These are phyloP conservation scores for Globisporangium echinulatum DNA, from an alignment of 352 stramenopile species.

Conservation along the genomic window DNA sequence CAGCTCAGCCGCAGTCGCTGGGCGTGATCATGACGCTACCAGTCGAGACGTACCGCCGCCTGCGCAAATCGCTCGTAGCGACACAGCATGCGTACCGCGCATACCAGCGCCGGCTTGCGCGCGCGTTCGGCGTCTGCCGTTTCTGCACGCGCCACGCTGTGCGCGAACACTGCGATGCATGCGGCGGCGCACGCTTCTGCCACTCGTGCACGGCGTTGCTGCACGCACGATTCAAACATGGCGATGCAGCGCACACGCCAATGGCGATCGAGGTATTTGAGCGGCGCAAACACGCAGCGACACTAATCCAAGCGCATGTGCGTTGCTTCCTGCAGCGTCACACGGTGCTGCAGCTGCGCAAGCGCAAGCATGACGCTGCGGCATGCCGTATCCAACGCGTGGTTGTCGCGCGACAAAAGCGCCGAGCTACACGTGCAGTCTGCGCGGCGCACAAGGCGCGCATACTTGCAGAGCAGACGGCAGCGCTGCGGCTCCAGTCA, in stretches of 20 bases:
- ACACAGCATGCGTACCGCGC: conserved; percentile 27
- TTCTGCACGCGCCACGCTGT: conserved; percentile 37
- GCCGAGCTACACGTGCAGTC: conserved; percentile 26
- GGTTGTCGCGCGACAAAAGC: conserved; percentile 26
- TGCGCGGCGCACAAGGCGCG: conserved; percentile 21
- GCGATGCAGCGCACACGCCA: conserved; percentile 12
- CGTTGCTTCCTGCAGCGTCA: conserved; percentile 32
- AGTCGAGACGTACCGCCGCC: conserved; percentile 24
- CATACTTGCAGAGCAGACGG: conserved; percentile 11
- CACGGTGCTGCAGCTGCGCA: conserved; percentile 21
- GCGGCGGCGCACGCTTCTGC: conserved; percentile 24
- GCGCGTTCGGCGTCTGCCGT: conserved; percentile 25
- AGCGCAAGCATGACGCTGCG: conserved; percentile 14
- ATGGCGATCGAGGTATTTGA: conserved; percentile 23
- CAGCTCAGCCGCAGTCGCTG: neutral
- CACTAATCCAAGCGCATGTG: conserved; percentile 34
- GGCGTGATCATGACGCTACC: conserved; percentile 8
- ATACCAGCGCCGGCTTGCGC: conserved; percentile 20
- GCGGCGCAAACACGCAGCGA: conserved; percentile 21
- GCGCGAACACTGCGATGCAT: conserved; percentile 33
- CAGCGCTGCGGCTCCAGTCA: conserved; percentile 27
- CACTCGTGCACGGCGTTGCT: conserved; percentile 36
- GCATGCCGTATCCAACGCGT: conserved; percentile 31
- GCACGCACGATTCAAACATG: conserved; percentile 14
- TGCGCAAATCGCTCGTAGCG: conserved; percentile 16